Base-by-base conservation (phyloP, 805 yeast species). In the Kazachstania taianensis region DNA sequence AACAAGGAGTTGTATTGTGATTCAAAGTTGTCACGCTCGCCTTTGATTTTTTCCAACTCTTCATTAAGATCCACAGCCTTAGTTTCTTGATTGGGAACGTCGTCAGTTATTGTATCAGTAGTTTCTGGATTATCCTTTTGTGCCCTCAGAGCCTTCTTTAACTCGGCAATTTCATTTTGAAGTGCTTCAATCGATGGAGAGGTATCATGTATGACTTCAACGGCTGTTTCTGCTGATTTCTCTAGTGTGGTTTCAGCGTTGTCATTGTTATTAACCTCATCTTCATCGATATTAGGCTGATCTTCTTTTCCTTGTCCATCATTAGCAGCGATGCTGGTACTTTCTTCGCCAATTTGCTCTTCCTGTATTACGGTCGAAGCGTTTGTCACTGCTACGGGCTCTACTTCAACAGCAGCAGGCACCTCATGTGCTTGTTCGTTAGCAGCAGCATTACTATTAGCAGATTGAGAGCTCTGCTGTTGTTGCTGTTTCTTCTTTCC, bases 1-100 rank as follows among this genome's bases (percentile, higher is more conserved):
- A 82, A 55, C 22, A 82, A 57, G 4, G 70, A 64, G 41, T 79
- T 78, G 49, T 81, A 79, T 42, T 75, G 75, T 2, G 66, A 62
- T 45, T 78, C 74, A 20, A 71, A 65, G 20, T 70, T 67, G 33
- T 71, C 78, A 38, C 79, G 67, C 47, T 78, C 84, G 24, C 63
- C 60, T 20, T 63, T 65, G 19, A 62, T 53, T 27, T 46, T 54
- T 23, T 49, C 51, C 10, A 70, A 42, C 34, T 65, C 59, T 14
- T 42, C 42, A 7, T 33, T 23, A n/a, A n/a, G 28, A 16, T n/a
- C n/a, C n/a, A n/a, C n/a, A n/a, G n/a, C n/a, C n/a, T n/a, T n/a
- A n/a, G 28, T 32, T 9, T 20, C n/a, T 15, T 39, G 27, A 18
- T 32, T 18, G 14, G 32, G 10, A 7, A 19, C 4, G 2, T 12